Conservation (phyloP, 352 stramenopile genomes). For the Phytophthora meadii region DNA sequence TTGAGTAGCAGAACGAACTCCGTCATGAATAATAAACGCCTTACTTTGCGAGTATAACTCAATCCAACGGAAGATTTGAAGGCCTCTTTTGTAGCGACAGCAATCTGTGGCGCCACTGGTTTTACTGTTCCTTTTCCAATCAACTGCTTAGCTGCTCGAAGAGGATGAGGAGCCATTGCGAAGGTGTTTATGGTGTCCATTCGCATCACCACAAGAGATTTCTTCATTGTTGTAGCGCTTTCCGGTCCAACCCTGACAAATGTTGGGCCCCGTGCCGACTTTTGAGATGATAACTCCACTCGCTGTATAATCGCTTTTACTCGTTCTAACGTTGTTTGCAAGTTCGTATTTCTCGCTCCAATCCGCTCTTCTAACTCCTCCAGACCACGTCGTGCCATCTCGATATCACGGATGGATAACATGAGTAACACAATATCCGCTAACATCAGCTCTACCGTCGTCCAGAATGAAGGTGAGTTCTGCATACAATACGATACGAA, state of each 20-base stretch:
- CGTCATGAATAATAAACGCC: too few relatives aligned
- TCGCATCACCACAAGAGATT: neutral
- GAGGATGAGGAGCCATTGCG: neutral
- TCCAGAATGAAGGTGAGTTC: conserved; percentile 21
- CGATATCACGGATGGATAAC: conserved; percentile 24
- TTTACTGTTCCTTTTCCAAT: too few relatives aligned
- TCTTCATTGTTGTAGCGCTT: neutral
- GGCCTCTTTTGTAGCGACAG: too few relatives aligned
- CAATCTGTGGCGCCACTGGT: too few relatives aligned
- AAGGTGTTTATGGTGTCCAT: neutral
- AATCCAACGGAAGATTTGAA: too few relatives aligned
- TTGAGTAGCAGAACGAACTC: too few relatives aligned
- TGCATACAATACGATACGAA: conserved; percentile 43
- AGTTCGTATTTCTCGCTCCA: conserved; percentile 8
- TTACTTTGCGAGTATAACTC: too few relatives aligned
- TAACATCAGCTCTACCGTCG: too few relatives aligned
- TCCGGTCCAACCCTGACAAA: neutral
- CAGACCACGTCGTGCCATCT: conserved; percentile 4
- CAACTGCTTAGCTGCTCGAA: too few relatives aligned
- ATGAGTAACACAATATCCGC: conserved; percentile 8
- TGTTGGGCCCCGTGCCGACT: too few relatives aligned
- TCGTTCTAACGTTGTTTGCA: too few relatives aligned
- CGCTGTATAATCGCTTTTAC: conserved; percentile 1
- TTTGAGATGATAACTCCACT: conserved; percentile 1
- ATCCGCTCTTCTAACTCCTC: conserved; percentile 3